Evolutionary conservation across 2,329 filamentous ascomycete species (phyloP), one percentile per base, ranked within the genome.

Genomic region (Venturia nashicola): DNA sequence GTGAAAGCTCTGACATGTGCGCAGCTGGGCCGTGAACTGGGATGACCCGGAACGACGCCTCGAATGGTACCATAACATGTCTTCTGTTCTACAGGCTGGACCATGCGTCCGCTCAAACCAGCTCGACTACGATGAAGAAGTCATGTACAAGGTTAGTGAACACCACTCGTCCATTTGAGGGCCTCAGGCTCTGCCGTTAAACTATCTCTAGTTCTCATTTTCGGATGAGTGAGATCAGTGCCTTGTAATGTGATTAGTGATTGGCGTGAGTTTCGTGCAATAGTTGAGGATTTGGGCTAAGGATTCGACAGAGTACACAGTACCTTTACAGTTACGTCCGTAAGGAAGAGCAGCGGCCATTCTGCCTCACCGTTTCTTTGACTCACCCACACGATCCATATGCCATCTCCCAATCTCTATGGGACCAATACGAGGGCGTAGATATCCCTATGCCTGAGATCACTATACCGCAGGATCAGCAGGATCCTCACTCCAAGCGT

Each of bases 321-420:
- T 97, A 92, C 73, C 79, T 97, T 61, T 96, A 93, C 76, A 89
- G 96, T 75, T 87, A 95, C 71, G 90, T 94, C 44, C 87, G 92
- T n/a, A 83, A 90, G 72, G 88, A 83, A 63, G 82, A 85, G 68
- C 84, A 73, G 88, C 69, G 73, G 55, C 92, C 92, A 0, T 97
- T 97, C 75, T 89, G 86, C 70, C 77, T 97, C 78, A 97, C 92
- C 42, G 88, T 96, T 9, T 96, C 92, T 32, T 86, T 97, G 70
- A 97, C 92, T 7, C 92, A 97, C 74, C 92, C 92, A 18, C 92
- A 97, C 73, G 92, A 97, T 71, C 92, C 92, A 0, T 97, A 97
- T 76, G 93, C 91, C 65, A 97, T 97, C 74, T 90, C 92, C 68
- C 84, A 90, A 72, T 90, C 96, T 75, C 96, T 90, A 77, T 97